These are phyloP conservation scores for Cicer cuneatum DNA, from an alignment of 306 rosid genomes.

Conservation along the genomic window DNA sequence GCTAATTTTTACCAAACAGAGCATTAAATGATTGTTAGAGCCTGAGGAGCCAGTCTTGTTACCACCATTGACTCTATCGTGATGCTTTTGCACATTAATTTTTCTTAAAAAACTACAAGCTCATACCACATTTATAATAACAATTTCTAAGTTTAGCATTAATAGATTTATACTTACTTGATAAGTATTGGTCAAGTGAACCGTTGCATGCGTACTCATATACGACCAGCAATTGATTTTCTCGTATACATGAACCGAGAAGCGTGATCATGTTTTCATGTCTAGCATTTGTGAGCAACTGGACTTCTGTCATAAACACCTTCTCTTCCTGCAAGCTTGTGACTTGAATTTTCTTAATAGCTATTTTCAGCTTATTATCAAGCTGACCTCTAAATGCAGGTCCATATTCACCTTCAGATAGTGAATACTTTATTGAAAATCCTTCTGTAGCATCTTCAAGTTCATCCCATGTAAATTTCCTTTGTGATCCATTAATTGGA, in stretches of 20 bases:
- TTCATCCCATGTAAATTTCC: conserved; percentile 65
- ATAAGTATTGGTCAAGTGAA: conserved; percentile 70
- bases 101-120: not conserved
- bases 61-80: too few species aligned
- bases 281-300: conserved; percentile 62
- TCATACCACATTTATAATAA: conserved; percentile 4
- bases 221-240: conserved; percentile 58
- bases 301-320: conserved; percentile 60
- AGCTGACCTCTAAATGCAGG: conserved; percentile 63
- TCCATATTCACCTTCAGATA: conserved; percentile 65
- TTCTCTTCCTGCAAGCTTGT: conserved; percentile 65
- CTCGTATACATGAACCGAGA: conserved; percentile 70
- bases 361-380: conserved; percentile 56
- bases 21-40: too few species aligned
- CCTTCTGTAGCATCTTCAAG: conserved; percentile 65
- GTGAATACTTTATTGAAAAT: conserved; percentile 60
- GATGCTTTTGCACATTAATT: too few species aligned
- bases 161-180: conserved; percentile 54
- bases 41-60: too few species aligned
- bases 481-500: conserved; percentile 52
- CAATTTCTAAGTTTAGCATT: conserved; percentile 10
- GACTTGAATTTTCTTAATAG: conserved; percentile 65
- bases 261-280: conserved; percentile 75
- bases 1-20: too few species aligned
- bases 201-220: conserved; percentile 78